Evolutionary conservation across 345 rosid species (phyloP), one percentile per base, ranked within the genome.

Genomic region (Physaria fendleri): DNA sequence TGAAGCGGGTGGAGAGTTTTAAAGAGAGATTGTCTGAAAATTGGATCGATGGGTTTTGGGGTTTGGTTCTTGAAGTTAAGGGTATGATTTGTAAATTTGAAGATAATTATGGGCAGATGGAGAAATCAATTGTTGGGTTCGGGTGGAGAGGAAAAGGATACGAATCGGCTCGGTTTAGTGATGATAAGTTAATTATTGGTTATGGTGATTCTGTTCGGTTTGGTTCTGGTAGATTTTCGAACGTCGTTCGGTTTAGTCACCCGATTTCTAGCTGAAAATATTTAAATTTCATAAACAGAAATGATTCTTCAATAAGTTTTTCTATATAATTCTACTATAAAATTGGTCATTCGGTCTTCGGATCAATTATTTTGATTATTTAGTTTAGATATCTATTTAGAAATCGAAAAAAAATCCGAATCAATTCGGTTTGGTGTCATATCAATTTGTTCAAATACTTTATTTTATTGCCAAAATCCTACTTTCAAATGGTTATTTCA

Each of bases 161-260:
- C 14, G 82, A 77, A 73, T 81, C 90, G 18, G 94, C 84, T 68
- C 90, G 94, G 79, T 78, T 76, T 32, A 73, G 59, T 16, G 82
- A 72, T 16, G 82, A 72, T 17, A 75, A 81, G 71, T 73, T 75
- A 45, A 1, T 49, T 27, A 59, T 51, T 6, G 59, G 74, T 38
- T 69, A 54, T 0, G 52, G 53, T 38, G 56, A 70, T 51, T 65
- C 75, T 8, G 68, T 74, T 48, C 57, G 62, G 61, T 78, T 77
- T 63, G 71, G 81, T 2, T 86, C 85, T 0, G 57, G 78, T 17
- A 79, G 85, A 62, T 77, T 66, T 63, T 7, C 18, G 8, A 71
- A 69, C n/a, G 54, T 57, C 37, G 76, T 15, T 53, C 61, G 51
- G 62, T 65, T 71, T 44, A 15, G 5, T 34, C 30, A 20, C 4